A percentile compares a stretch with the other conserved stretches of the same genome.
These are phyloP conservation scores for Castanea crenata DNA, from an alignment of 306 rosid species.

Conservation along the genomic window DNA sequence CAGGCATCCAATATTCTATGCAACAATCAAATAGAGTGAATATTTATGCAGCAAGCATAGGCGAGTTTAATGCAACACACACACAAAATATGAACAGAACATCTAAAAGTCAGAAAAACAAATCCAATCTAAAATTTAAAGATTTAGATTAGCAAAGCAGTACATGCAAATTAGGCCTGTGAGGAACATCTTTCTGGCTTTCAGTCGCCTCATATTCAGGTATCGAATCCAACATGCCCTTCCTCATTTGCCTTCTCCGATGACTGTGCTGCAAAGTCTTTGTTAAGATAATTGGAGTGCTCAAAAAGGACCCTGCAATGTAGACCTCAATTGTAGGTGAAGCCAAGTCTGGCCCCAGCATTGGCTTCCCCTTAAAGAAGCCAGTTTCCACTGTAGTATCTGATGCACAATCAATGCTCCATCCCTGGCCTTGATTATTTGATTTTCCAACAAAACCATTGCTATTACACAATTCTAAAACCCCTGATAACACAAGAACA, in stretches of 20 bases:
- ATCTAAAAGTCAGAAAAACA: background rate
- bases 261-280: constrained; percentile 52
- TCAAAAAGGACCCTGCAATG: constrained; percentile 64
- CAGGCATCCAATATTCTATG: constrained; percentile 1
- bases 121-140: background rate
- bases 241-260: constrained; percentile 50
- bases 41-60: constrained; percentile 6
- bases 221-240: constrained; percentile 52
- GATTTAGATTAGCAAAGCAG: background rate
- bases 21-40: background rate
- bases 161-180: constrained; percentile 56
- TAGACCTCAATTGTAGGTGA: constrained; percentile 71
- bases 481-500: constrained; percentile 61
- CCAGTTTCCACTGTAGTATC: constrained; percentile 37
- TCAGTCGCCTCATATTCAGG: constrained; percentile 63
- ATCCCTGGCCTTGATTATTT: constrained; percentile 39
- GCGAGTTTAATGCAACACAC: constrained; percentile 4
- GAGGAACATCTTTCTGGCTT: constrained; percentile 38
- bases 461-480: constrained; percentile 42
- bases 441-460: constrained; percentile 38
- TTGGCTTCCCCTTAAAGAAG: constrained; percentile 54
- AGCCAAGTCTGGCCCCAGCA: constrained; percentile 37
- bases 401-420: constrained; percentile 72
- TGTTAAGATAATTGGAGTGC: constrained; percentile 74
- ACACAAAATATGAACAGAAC: constrained; percentile 7